These are phyloP conservation scores for Colletotrichum noveboracense DNA, from an alignment of 2,329 filamentous ascomycete species.

Conservation along the genomic window DNA sequence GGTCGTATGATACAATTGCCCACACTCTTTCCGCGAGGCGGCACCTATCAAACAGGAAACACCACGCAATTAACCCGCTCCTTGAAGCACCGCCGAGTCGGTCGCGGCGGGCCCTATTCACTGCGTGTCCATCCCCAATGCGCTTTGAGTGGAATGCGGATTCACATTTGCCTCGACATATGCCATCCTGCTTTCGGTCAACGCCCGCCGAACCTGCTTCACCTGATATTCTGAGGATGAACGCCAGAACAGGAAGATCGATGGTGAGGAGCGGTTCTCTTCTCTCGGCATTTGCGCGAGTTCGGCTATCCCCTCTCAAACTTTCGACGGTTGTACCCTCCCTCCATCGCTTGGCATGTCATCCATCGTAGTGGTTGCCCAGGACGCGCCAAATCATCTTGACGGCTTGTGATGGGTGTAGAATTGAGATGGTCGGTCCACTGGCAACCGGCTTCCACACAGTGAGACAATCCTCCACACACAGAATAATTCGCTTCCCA, in stretches of 20 bases:
- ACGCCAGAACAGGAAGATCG: not conserved
- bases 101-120: not conserved
- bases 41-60: slow-evolving; percentile 5
- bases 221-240: slow-evolving; percentile 3
- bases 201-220: not conserved
- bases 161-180: not conserved
- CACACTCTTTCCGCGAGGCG: not conserved
- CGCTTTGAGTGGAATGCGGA: not conserved
- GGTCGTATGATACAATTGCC: not conserved
- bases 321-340: not conserved
- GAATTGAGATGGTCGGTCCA: not conserved
- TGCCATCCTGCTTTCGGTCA: slow-evolving; percentile 8
- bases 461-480: not conserved
- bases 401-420: not conserved
- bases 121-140: not conserved
- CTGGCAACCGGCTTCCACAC: not conserved
- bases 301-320: not conserved
- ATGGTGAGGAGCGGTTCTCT: not conserved
- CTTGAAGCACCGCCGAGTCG: not conserved
- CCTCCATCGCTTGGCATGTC: not conserved
- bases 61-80: not conserved
- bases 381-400: not conserved
- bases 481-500: not conserved
- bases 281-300: not conserved
- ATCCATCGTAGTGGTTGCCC: not conserved